These are phyloP conservation scores for Eimeria acervulina DNA, from an alignment of 169 alveolate genomes.

Conservation along the genomic window DNA sequence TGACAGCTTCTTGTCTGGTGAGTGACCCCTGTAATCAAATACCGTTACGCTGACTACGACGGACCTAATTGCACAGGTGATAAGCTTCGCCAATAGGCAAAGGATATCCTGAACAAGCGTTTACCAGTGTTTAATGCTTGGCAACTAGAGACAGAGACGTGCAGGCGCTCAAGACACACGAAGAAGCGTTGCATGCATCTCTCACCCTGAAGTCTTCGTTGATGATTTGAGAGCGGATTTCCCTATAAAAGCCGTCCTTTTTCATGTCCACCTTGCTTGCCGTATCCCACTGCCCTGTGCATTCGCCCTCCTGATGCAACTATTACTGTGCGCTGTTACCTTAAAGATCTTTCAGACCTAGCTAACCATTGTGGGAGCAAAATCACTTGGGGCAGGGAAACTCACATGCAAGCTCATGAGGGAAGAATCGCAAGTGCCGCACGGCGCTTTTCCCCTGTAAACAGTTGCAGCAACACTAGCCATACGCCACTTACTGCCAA, in stretches of 20 bases:
- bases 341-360: background rate
- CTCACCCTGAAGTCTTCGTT: slow-evolving; percentile 79
- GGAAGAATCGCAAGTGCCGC: slow-evolving; percentile 44
- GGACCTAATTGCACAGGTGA: background rate
- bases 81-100: background rate
- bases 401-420: slow-evolving; percentile 75
- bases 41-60: background rate
- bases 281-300: slow-evolving; percentile 82
- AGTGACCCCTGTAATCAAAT: slow-evolving; percentile 68
- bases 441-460: slow-evolving; percentile 65
- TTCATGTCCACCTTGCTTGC: slow-evolving; percentile 72
- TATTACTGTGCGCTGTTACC: background rate
- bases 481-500: background rate
- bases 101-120: background rate
- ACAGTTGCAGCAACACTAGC: background rate
- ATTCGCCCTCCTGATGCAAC: background rate
- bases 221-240: slow-evolving; percentile 65
- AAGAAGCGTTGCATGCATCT: background rate
- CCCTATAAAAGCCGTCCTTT: slow-evolving; percentile 23
- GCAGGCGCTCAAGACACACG: background rate
- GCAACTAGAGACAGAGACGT: background rate
- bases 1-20: slow-evolving; percentile 92
- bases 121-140: background rate
- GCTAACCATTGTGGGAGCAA: background rate
- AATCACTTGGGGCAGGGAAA: background rate